phyloP scores from a whole-genome alignment of 2,329 filamentous ascomycete species.

The Rhexocercosporidium sp. region DNA sequence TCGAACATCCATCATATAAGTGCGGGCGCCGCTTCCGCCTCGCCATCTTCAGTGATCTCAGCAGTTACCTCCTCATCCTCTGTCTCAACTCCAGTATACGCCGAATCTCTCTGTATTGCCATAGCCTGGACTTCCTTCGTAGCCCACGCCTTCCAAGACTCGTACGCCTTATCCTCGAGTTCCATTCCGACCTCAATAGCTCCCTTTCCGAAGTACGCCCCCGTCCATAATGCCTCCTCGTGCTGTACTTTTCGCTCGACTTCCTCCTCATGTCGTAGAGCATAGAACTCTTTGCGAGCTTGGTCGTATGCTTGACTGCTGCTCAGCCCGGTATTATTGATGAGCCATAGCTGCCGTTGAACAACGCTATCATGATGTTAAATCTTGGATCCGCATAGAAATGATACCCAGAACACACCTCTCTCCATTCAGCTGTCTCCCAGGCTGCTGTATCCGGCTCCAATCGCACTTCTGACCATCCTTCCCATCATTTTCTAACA shows the following conservation, averaged over 20 bases:
- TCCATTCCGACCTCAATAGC: constrained; percentile 78
- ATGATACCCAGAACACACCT: constrained; percentile 57
- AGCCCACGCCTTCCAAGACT: constrained; percentile 87
- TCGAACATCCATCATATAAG: constrained; percentile 10
- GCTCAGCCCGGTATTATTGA: constrained; percentile 66
- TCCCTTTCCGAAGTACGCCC: constrained; percentile 85
- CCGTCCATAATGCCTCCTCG: constrained; percentile 85
- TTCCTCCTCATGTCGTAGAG: constrained; percentile 79
- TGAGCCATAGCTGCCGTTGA: constrained; percentile 87
- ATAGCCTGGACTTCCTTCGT: constrained; percentile 50
- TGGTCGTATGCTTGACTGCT: constrained; percentile 80
- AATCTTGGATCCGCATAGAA: constrained; percentile 1
- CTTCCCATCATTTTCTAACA: constrained; percentile 85
- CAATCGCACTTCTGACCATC: constrained; percentile 80
- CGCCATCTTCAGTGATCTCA: background rate
- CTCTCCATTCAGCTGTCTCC: constrained; percentile 81
- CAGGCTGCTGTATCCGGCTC: constrained; percentile 76
- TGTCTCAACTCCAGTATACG: constrained; percentile 50
- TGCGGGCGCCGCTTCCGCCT: background rate
- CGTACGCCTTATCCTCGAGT: constrained; percentile 79
- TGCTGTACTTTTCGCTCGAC: constrained; percentile 80
- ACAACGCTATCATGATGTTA: constrained; percentile 69
- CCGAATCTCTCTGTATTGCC: constrained; percentile 48
- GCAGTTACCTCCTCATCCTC: constrained; percentile 35
- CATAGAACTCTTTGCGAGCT: constrained; percentile 90